Evolutionary conservation across 1,139 yeast species (phyloP).

Genomic region (Suzukiozyma palmioleophila): DNA sequence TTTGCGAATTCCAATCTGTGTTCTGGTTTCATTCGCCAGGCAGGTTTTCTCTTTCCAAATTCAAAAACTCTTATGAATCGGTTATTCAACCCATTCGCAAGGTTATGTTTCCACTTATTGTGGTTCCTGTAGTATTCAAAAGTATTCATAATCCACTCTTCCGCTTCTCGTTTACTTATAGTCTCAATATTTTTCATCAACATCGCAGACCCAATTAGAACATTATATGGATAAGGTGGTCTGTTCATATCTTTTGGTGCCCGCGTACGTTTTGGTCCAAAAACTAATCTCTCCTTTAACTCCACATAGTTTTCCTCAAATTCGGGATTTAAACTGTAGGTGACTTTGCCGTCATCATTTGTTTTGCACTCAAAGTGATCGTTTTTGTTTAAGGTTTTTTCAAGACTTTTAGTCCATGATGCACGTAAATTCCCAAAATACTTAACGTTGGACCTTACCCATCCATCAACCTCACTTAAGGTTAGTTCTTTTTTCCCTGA

Average conservation of each 20-base stretch:
- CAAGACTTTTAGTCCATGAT: neutral
- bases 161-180: neutral
- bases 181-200: neutral
- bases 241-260: neutral
- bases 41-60: neutral
- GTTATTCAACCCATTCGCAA: slow-evolving; percentile 1
- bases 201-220: slow-evolving; percentile 1
- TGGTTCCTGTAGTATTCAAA: neutral
- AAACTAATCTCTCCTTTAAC: slow-evolving; percentile 49
- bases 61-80: neutral
- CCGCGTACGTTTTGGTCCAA: neutral
- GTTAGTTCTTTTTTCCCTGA: neutral
- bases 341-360: neutral
- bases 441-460: neutral
- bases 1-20: neutral
- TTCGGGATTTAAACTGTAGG: slow-evolving; percentile 70
- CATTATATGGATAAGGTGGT: slow-evolving; percentile 2
- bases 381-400: neutral
- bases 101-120: slow-evolving; percentile 1
- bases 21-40: slow-evolving; percentile 1
- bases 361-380: neutral
- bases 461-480: neutral
- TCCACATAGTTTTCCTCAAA: slow-evolving; percentile 72
- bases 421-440: neutral
- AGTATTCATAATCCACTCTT: neutral